Conservation (phyloP, 148 eudicot genomes). For the Beta vulgaris region DNA sequence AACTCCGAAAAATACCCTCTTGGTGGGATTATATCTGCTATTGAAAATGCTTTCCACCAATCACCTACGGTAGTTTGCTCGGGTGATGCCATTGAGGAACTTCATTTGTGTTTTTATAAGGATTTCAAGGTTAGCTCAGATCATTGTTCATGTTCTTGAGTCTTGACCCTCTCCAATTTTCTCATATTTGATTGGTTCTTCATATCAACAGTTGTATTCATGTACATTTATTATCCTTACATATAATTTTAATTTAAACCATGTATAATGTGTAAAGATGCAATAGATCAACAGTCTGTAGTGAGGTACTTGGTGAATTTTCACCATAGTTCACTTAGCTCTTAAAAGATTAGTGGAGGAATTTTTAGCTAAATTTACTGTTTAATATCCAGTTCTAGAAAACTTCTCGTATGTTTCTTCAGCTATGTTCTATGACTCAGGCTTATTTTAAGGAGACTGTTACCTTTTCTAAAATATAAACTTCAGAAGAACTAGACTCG, state of each 20-base stretch:
- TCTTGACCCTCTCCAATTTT: not conserved
- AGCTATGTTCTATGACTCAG: not conserved
- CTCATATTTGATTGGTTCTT: not conserved
- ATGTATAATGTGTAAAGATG: not conserved
- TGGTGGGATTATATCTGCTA: constrained; percentile 76
- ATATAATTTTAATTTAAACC: not conserved
- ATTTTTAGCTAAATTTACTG: not conserved
- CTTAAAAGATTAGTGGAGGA: not conserved
- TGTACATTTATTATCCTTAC: not conserved
- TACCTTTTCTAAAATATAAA: too few species aligned
- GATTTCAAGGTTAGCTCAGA: constrained; percentile 65
- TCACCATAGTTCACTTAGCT: not conserved
- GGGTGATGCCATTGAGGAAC: constrained; percentile 65
- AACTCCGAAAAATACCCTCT: constrained; percentile 86
- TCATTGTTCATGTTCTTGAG: not conserved
- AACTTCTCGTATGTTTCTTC: not conserved
- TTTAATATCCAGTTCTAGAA: not conserved
- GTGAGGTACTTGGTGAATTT: not conserved
- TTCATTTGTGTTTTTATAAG: constrained; percentile 78
- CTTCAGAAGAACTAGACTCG: too few species aligned
- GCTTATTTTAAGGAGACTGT: not conserved
- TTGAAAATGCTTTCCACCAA: constrained; percentile 84
- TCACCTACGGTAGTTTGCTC: constrained; percentile 68
- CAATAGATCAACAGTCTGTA: constrained; percentile 2
- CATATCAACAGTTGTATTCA: not conserved